Percentiles rank a stretch among this genome's conserved stretches.
phyloP scores from a whole-genome alignment of 176 grass and related monocot species.

The Areca catechu region DNA sequence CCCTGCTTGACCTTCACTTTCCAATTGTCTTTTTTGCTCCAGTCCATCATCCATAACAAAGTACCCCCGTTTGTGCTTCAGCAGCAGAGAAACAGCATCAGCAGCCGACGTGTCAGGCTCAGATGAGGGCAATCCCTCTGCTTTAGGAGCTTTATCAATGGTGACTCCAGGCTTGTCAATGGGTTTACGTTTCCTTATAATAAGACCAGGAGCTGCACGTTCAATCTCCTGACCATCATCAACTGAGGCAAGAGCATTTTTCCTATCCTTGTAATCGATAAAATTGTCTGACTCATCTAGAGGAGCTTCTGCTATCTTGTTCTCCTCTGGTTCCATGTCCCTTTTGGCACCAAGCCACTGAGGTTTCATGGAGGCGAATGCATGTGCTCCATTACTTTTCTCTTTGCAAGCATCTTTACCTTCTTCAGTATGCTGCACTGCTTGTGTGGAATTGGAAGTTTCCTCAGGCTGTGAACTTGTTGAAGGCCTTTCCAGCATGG shows the following conservation, averaged over 20 bases:
- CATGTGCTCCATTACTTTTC: conserved; percentile 29
- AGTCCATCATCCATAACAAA: conserved; percentile 42
- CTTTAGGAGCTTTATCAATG: conserved; percentile 9
- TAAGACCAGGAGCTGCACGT: conserved; percentile 73
- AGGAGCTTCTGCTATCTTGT: conserved; percentile 35
- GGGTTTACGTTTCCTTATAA: conserved; percentile 70
- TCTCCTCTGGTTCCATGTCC: conserved; percentile 39
- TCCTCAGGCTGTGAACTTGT: conserved; percentile 21
- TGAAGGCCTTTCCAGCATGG: conserved; percentile 4
- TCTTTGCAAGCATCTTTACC: conserved; percentile 21
- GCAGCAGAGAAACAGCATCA: conserved; percentile 84
- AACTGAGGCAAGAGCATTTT: conserved; percentile 35
- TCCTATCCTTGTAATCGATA: conserved; percentile 94
- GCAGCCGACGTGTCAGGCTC: conserved; percentile 69
- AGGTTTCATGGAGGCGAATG: conserved; percentile 48
- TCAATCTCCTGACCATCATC: conserved; percentile 48
- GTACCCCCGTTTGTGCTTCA: conserved; percentile 76
- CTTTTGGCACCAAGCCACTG: conserved; percentile 91
- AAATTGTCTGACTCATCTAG: conserved; percentile 56
- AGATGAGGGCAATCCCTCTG: conserved; percentile 35
- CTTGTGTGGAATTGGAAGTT: conserved; percentile 21
- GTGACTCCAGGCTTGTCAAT: conserved; percentile 13
- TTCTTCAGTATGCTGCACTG: conserved; percentile 14
- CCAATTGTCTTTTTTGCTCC: conserved; percentile 10
- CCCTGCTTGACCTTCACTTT: conserved; percentile 21